These are phyloP conservation scores for Haematococcus lacustris DNA, from an alignment of 139 green algal genomes.

Conservation along the genomic window DNA sequence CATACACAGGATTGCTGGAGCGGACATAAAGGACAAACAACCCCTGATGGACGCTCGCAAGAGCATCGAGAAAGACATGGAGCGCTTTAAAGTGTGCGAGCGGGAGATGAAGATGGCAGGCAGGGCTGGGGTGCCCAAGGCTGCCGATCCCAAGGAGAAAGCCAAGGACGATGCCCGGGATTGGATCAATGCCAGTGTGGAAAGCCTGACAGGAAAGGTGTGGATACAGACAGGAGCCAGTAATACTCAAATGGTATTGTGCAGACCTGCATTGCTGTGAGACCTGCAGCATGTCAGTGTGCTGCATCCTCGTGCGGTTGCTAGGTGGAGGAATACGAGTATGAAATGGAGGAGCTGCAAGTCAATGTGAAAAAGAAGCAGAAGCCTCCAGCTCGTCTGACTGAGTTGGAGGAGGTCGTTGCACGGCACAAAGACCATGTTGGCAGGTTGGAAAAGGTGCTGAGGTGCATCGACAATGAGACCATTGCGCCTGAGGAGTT, in stretches of 20 bases:
- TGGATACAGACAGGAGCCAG: background rate
- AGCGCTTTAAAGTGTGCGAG: constrained; percentile 94
- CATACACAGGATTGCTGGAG: constrained; percentile 58
- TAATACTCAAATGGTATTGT: too few species aligned
- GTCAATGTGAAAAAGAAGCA: constrained; percentile 60
- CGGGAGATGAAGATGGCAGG: constrained; percentile 88
- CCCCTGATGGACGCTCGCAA: constrained; percentile 73
- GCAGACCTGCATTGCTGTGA: background rate
- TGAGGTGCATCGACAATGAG: constrained; percentile 97
- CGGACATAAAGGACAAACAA: constrained; percentile 97
- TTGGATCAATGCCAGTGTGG: constrained; percentile 84
- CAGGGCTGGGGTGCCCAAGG: background rate
- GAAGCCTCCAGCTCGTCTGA: constrained; percentile 53
- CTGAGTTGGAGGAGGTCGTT: constrained; percentile 48
- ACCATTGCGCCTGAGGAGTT: constrained; percentile 67
- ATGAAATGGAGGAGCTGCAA: constrained; percentile 81
- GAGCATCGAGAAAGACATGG: constrained; percentile 94
- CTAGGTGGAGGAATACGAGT: constrained; percentile 87
- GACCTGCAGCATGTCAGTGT: too few species aligned
- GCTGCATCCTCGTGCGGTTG: background rate
- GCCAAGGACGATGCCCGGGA: constrained; percentile 77
- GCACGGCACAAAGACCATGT: constrained; percentile 23
- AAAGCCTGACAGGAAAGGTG: constrained; percentile 66
- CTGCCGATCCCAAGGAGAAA: constrained; percentile 78
- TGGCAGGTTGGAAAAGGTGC: constrained; percentile 44